phyloP scores from a whole-genome alignment of 768 basidiomycete species.

The Boletus subcaerulescens region DNA sequence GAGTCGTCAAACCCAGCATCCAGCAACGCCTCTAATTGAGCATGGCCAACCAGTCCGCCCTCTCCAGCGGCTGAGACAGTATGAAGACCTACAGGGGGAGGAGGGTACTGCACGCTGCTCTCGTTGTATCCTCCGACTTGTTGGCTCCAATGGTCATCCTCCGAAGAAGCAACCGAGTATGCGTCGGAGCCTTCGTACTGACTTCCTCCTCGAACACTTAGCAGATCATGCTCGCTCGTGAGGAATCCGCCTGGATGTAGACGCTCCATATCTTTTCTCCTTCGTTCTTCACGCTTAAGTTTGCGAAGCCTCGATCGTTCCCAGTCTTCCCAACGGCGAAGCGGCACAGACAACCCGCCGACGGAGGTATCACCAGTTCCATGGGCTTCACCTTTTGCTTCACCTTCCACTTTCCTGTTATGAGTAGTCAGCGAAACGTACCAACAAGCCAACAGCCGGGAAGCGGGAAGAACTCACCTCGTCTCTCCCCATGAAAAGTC shows the following conservation, averaged over 20 bases:
- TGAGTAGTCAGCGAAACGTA: conserved; percentile 9
- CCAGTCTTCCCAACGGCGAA: conserved; percentile 99
- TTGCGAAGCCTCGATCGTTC: conserved; percentile 93
- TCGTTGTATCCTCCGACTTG: conserved; percentile 98
- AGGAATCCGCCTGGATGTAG: conserved; percentile 67
- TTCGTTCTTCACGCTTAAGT: conserved; percentile 79
- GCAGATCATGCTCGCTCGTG: conserved; percentile 58
- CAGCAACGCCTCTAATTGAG: conserved; percentile 89
- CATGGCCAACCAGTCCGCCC: conserved; percentile 52
- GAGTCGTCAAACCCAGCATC: conserved; percentile 82
- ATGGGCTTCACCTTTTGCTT: conserved; percentile 76
- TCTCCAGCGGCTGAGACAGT: conserved; percentile 33
- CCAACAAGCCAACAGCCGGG: not conserved
- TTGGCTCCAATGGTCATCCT: conserved; percentile 93
- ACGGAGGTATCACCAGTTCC: conserved; percentile 56
- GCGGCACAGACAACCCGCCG: conserved; percentile 66
- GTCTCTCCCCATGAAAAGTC: conserved; percentile 99
- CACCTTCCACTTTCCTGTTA: conserved; percentile 90
- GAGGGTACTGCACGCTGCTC: conserved; percentile 70
- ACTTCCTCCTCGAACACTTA: conserved; percentile 56
- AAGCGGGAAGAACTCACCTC: conserved; percentile 50
- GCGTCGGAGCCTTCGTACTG: conserved; percentile 82
- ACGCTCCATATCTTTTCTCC: conserved; percentile 79
- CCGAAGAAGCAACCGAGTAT: conserved; percentile 76
- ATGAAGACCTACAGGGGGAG: conserved; percentile 76